These are phyloP conservation scores for Dunaliella primolecta DNA, from an alignment of 139 green algal species.

Conservation along the genomic window DNA sequence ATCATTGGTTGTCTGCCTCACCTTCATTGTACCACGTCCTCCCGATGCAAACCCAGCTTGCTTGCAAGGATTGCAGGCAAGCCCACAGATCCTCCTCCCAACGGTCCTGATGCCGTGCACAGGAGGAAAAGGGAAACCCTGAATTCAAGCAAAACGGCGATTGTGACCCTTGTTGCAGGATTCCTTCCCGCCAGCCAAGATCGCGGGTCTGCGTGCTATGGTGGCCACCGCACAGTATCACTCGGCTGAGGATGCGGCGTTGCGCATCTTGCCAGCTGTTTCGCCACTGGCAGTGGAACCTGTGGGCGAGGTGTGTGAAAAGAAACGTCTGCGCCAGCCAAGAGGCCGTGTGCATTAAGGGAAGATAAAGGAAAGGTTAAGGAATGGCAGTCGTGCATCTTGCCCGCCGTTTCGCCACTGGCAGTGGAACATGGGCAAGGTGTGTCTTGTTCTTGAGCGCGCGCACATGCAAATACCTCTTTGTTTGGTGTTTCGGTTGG, in stretches of 20 bases:
- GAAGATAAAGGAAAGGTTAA: no score
- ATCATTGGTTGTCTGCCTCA: not conserved
- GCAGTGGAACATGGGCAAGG: slow-evolving; percentile 75
- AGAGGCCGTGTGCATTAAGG: no score
- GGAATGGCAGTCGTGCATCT: slow-evolving; percentile 44
- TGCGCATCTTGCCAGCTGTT: slow-evolving; percentile 74
- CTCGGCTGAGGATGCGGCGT: slow-evolving; percentile 68
- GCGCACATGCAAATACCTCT: not conserved
- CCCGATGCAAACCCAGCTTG: no score
- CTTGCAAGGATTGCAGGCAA: no score
- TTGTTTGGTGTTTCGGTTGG: not conserved
- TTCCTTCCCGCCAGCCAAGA: slow-evolving; percentile 73
- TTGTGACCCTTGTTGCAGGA: slow-evolving; percentile 44
- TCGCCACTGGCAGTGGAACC: slow-evolving; percentile 78
- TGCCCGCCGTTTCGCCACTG: slow-evolving; percentile 79
- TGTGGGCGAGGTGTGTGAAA: slow-evolving; percentile 57
- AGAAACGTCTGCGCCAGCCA: no score
- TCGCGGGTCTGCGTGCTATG: slow-evolving; percentile 69
- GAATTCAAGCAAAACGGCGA: no score
- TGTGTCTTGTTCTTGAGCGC: slow-evolving; percentile 18
- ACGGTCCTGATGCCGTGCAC: no score
- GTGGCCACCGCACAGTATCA: slow-evolving; percentile 69
- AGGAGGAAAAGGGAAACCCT: no score
- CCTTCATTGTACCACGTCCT: not conserved
- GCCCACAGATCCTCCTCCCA: no score